These are phyloP conservation scores for Eucalyptus grandis DNA, from an alignment of 345 rosid species.

Conservation along the genomic window DNA sequence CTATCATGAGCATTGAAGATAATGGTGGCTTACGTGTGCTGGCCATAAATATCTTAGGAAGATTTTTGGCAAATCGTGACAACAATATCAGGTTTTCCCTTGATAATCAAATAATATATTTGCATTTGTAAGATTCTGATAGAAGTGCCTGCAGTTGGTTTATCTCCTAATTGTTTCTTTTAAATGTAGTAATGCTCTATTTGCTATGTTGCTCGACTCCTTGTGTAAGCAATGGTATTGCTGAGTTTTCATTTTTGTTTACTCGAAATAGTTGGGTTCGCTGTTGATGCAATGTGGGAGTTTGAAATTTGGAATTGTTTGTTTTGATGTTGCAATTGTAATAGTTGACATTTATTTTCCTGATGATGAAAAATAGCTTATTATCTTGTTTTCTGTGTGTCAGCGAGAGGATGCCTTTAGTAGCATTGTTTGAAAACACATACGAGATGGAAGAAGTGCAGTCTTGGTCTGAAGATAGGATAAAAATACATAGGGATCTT, in stretches of 20 bases:
- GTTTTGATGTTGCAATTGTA: neutral
- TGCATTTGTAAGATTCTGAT: neutral
- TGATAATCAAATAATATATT: neutral
- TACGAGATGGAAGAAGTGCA: neutral
- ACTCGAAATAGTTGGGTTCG: neutral
- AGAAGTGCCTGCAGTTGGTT: neutral
- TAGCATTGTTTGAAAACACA: neutral
- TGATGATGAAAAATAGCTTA: neutral
- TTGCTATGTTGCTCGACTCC: neutral
- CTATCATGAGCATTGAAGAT: slow-evolving; percentile 97
- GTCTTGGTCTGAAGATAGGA: neutral
- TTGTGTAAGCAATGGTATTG: neutral
- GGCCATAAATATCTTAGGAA: slow-evolving; percentile 96
- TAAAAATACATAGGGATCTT: neutral
- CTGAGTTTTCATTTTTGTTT: neutral
- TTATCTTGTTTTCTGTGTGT: neutral
- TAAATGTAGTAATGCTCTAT: neutral
- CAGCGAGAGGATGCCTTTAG: neutral
- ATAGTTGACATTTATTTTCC: neutral
- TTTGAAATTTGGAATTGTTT: neutral
- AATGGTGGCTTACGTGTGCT: slow-evolving; percentile 95
- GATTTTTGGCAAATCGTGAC: slow-evolving; percentile 97
- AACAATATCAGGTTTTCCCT: slow-evolving; percentile 85
- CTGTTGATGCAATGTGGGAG: neutral
- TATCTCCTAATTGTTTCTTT: neutral